phyloP scores from a whole-genome alignment of 139 green algal genomes.

The Chlamydomonas sp. region DNA sequence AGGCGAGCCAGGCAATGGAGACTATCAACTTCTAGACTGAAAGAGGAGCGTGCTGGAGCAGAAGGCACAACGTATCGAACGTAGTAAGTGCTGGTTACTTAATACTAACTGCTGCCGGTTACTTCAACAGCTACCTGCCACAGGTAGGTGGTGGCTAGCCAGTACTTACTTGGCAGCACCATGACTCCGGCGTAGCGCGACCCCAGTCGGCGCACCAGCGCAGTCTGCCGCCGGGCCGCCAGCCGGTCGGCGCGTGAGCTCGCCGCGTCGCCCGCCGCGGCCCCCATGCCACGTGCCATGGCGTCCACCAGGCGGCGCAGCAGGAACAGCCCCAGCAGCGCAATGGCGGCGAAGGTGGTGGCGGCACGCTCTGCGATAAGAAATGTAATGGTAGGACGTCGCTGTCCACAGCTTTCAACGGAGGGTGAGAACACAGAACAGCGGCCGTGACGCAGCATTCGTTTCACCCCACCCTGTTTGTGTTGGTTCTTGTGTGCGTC shows the following conservation, averaged over 20 bases:
- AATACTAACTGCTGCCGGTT: too few species aligned
- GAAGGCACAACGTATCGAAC: too few species aligned
- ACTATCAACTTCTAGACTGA: too few species aligned
- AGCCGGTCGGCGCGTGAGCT: not conserved
- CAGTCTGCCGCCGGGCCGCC: not conserved
- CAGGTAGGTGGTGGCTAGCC: not conserved
- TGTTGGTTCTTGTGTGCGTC: not conserved
- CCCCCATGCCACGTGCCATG: not conserved
- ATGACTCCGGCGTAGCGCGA: not conserved
- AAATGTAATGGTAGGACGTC: too few species aligned
- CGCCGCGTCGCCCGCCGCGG: not conserved
- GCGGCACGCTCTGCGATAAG: not conserved
- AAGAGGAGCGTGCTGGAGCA: too few species aligned
- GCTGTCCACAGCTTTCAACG: not conserved
- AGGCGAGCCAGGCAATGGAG: too few species aligned
- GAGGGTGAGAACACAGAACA: not conserved
- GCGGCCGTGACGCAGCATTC: not conserved
- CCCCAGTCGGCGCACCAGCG: slow-evolving; percentile 6
- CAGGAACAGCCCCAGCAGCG: not conserved
- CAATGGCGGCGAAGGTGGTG: slow-evolving; percentile 7
- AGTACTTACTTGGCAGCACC: not conserved
- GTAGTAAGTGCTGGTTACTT: too few species aligned
- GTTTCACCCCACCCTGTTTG: not conserved
- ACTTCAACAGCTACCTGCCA: too few species aligned
- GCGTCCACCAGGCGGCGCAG: not conserved